Evolutionary conservation across 2,329 filamentous ascomycete genomes (phyloP).

Genomic region (Fusarium abutilonis): DNA sequence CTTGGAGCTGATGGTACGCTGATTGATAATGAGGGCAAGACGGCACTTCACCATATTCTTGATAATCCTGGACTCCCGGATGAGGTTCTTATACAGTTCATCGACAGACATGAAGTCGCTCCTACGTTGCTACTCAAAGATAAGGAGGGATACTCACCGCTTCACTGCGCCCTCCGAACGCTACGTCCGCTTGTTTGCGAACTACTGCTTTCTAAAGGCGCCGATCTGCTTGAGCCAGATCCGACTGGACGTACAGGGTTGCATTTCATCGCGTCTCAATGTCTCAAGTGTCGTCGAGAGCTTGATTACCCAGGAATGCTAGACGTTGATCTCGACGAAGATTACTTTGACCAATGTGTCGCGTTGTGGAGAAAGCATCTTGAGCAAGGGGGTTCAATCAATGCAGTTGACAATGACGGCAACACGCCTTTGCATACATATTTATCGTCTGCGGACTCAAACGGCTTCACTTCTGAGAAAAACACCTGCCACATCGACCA

Average conservation of each 20-base stretch:
- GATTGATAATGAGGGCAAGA: slow-evolving; percentile 26
- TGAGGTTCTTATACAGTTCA: slow-evolving; percentile 21
- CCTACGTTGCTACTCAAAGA: slow-evolving; percentile 19
- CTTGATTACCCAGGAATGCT: background rate
- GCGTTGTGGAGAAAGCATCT: slow-evolving; percentile 23
- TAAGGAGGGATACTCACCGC: slow-evolving; percentile 12
- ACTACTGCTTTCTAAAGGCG: slow-evolving; percentile 26
- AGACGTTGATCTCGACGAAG: background rate
- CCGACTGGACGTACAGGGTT: slow-evolving; percentile 24
- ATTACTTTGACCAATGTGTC: slow-evolving; percentile 18
- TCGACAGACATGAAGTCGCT: slow-evolving; percentile 21
- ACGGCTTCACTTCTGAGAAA: accelerated
- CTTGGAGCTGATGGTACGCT: slow-evolving; percentile 25
- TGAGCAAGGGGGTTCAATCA: slow-evolving; percentile 23
- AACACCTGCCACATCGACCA: slow-evolving; percentile 20
- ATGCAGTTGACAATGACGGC: slow-evolving; percentile 21
- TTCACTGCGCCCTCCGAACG: slow-evolving; percentile 27
- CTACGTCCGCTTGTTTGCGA: slow-evolving; percentile 32
- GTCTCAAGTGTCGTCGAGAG: background rate
- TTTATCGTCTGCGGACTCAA: background rate
- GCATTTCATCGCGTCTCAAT: slow-evolving; percentile 33
- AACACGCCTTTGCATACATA: slow-evolving; percentile 30
- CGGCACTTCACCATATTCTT: slow-evolving; percentile 37
- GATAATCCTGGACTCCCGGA: slow-evolving; percentile 25
- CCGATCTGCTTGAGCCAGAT: slow-evolving; percentile 22